Evolutionary conservation across 768 basidiomycete species (phyloP).

Genomic region (Russula earlei): DNA sequence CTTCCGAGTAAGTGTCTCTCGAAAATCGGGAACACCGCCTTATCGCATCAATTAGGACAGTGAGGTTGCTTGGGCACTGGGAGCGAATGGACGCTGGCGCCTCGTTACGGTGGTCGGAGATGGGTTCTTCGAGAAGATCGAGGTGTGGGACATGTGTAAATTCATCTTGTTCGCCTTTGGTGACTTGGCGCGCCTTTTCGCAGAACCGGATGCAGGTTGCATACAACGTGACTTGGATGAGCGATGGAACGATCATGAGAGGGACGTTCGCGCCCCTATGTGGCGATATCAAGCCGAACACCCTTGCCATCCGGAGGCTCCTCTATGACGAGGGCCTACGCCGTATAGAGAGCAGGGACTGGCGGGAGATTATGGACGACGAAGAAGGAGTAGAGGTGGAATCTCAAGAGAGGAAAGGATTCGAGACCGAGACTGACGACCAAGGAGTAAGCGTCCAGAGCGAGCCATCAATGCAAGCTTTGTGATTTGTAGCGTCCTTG

Average conservation of each 20-base stretch:
- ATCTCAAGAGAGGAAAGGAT: background rate
- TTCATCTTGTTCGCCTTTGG: background rate
- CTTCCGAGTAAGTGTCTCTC: background rate
- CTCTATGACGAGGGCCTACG: constrained; percentile 5
- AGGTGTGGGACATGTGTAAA: background rate
- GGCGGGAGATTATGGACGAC: background rate
- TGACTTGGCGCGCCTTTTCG: background rate
- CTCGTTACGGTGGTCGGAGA: constrained; percentile 8
- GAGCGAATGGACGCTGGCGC: constrained; percentile 11
- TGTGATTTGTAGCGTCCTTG: too few relatives aligned
- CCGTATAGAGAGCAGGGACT: background rate
- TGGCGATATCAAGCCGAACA: constrained; percentile 14
- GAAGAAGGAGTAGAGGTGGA: background rate
- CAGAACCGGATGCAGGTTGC: constrained; percentile 8
- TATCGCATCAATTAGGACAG: constrained; percentile 2
- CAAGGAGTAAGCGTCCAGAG: background rate
- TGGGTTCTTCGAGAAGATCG: constrained; percentile 7
- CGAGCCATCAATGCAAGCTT: background rate
- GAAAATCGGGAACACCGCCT: background rate
- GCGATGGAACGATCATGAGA: background rate
- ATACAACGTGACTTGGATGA: constrained; percentile 10
- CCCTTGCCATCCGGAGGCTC: constrained; percentile 3
- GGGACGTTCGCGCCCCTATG: constrained; percentile 7
- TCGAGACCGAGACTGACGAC: background rate
- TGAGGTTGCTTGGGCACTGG: constrained; percentile 6